Evolutionary conservation across 768 basidiomycete species (phyloP), one percentile per base, ranked within the genome.

Genomic region (Neoboletus brunneissimus): DNA sequence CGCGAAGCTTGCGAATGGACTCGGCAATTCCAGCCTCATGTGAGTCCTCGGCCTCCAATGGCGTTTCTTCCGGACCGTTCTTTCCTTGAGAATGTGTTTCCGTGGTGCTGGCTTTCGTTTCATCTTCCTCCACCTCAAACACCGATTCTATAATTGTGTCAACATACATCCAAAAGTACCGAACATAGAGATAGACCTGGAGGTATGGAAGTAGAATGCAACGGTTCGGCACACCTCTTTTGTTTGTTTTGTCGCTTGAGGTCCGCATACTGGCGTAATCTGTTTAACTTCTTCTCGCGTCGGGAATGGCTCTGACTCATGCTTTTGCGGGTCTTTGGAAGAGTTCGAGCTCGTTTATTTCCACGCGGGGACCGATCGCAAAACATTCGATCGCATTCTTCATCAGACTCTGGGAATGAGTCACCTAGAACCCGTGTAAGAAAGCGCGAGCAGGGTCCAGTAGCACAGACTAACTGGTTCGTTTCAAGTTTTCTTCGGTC

Each of bases 1-100:
- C 84, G 5, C 81, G 84, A 38, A 88, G 74, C 64, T 88, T 89
- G 41, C 82, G 79, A 42, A 83, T 80, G 5, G 87, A 87, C 65
- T 87, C 84, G 20, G 79, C 82, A 56, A 89, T 81, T 27, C 72
- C 73, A 15, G 76, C 76, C 43, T 65, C 71, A 48, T 75, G 76
- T 5, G 62, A 65, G 13, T 65, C 71, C 29, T 81, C 79, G 40
- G 77, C 70, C 46, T 76, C 71, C n/a, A 29, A 27, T 5, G 53
- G 40, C n/a, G 45, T 34, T 38, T 56, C 35, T 16, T n/a, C 27
- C 5, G 15, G 32, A 18, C n/a, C 42, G 2, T 55, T 40, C 18
- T 47, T 46, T 40, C 27, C 48, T 43, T 51, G 52, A 18, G 53
- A 51, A 18, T 48, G 32, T 32, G 64, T 37, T 51, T 59, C 56